Evolutionary conservation across 345 rosid genomes (phyloP), one percentile per base, ranked within the genome.

Genomic region (Combretum micranthum): DNA sequence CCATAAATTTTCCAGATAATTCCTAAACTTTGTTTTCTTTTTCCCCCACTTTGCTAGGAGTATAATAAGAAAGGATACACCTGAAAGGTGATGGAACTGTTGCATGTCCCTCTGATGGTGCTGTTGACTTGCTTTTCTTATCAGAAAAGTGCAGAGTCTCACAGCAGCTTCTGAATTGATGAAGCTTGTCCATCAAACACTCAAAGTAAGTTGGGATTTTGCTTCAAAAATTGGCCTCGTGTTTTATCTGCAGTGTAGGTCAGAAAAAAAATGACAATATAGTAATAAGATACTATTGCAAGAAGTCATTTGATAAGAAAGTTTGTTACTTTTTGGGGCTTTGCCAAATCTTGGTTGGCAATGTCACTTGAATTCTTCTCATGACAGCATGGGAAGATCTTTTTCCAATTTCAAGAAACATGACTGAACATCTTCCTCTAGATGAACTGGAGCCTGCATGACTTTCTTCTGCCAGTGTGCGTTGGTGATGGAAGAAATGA

Each of bases 81-180:
- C n/a, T 54, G 44, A 77, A 73, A 55, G 57, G 65, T 55, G 70
- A 71, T 56, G 75, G 60, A 68, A 47, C 21, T 14, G 63, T 64
- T 52, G 70, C 46, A 32, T 64, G 63, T 72, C 68, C 80, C 60
- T 70, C 80, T 45, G 69, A 79, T 56, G 81, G 78, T 57, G 73
- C 77, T 1, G 96, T 80, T 69, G 83, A 77, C 65, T 74, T 93
- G 72, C 86, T 87, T 62, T 89, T 89, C 65, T 70, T 81, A 4
- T 82, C 96, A 17, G 92, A 89, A 76, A 79, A 68, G 69, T 83
- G 95, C 70, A 62, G 85, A 66, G 95, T 93, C 56, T 87, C 9
- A 62, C 74, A 72, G 96, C 96, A 65, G 92, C 96, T 72, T 83
- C 78, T 42, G 83, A 80, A 71, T 82, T 93, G 52, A 83, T 87